phyloP scores from a whole-genome alignment of 169 alveolate species.

The Theileria parva region DNA sequence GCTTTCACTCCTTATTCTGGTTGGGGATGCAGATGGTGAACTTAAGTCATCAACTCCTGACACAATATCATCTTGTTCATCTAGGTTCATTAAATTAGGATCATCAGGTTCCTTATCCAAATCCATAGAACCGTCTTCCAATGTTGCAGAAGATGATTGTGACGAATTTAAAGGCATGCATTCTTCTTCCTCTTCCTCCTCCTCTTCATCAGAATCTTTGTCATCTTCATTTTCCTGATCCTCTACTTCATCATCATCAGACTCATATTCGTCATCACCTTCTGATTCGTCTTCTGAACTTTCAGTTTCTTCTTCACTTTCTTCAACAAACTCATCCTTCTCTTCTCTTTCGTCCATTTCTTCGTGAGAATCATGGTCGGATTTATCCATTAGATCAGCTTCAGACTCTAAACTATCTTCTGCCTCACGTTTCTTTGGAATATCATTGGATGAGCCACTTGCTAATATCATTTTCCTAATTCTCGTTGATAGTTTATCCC shows the following conservation, averaged over 20 bases:
- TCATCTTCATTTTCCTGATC: neutral
- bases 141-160: neutral
- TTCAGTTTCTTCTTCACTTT: slow-evolving; percentile 63
- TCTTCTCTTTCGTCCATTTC: slow-evolving; percentile 54
- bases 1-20: slow-evolving; percentile 17
- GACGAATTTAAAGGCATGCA: neutral
- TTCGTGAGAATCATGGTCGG: slow-evolving; percentile 16
- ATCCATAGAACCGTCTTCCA: neutral
- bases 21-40: neutral
- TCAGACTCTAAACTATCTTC: neutral
- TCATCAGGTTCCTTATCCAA: too few species aligned
- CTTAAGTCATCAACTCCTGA: neutral
- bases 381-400: neutral
- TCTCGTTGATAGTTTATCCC: slow-evolving; percentile 50
- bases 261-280: slow-evolving; percentile 6
- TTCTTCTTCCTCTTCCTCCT: neutral
- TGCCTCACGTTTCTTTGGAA: slow-evolving; percentile 5
- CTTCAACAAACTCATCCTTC: slow-evolving; percentile 73
- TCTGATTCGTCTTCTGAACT: slow-evolving; percentile 5
- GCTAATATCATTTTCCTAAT: slow-evolving; percentile 49
- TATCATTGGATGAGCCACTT: slow-evolving; percentile 36
- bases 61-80: slow-evolving; percentile 32
- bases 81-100: neutral
- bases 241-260: slow-evolving; percentile 14
- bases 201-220: neutral